Base-by-base conservation (phyloP, 192 early-diverging fungal genomes). In the Mortierella claussenii region DNA sequence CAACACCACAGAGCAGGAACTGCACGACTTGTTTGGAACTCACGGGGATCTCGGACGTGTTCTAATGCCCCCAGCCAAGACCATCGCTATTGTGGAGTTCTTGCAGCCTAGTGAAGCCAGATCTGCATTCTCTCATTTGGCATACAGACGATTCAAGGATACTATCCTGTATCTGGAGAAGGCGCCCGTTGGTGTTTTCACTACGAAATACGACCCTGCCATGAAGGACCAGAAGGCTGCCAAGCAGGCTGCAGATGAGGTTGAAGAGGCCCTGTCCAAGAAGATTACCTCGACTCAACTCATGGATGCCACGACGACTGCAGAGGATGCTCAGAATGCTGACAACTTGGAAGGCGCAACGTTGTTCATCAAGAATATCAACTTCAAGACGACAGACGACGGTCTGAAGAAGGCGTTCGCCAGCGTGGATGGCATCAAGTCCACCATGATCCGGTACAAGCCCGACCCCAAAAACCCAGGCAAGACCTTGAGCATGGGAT, bases 301-400 rank as follows among this genome's bases (percentile, higher is more conserved):
- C 42, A 80, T 86, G 48, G 71, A 81, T 40, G 67, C 56, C 21
- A 56, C 79, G 18, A 68, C 69, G 12, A 73, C 70, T 23, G 82
- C 62, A 21, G 43, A 71, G 17, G 85, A 81, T 15, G 60, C 71
- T 17, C 79, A 87, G 44, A 84, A 85, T 40, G 85, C 86, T 43
- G 74, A 88, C 32, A 88, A 86, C 37, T 67, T 84, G 53, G 82
- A 83, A 45, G 69, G 47, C 18, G 74, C 91, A 7, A 94, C 95
- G 13, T 78, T 99, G 59, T 99, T 98, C 86, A 89, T 99, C 71
- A 99, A 99, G 84, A 99, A 99, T 59, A 85, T 99, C 43, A 93
- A 84, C 80, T 99, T 98, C 80, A 82, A 89, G 60, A 99, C 96
- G 0, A 97, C 91, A 0, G 93, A 95, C 9, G 90, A 89, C 23